A percentile compares a stretch with the other conserved stretches of the same genome.
Conservation (phyloP, 2,329 filamentous ascomycete genomes). For the Sporothrix mexicana region DNA sequence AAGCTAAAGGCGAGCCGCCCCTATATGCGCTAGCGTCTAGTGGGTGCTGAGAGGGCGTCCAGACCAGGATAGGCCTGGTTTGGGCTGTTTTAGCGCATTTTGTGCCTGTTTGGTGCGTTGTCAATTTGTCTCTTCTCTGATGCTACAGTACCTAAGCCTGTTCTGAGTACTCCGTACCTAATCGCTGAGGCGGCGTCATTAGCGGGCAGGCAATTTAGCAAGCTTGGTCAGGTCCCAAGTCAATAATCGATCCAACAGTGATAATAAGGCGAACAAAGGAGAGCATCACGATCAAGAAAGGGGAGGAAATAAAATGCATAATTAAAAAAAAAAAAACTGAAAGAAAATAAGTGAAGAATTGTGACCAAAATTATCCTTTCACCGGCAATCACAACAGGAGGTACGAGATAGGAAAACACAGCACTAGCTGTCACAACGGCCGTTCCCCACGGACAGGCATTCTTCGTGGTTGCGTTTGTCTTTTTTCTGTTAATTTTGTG, state of each 20-base stretch:
- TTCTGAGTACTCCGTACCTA: too few relatives aligned
- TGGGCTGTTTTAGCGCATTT: slow-evolving; percentile 2
- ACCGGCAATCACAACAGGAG: not conserved
- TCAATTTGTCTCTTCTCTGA: too few relatives aligned
- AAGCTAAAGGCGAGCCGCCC: not conserved
- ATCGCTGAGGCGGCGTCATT: not conserved
- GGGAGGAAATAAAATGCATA: not conserved
- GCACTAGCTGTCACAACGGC: not conserved
- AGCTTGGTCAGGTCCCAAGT: slow-evolving; percentile 15
- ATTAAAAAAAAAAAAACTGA: not conserved
- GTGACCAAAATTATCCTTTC: not conserved
- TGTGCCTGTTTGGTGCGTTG: not conserved
- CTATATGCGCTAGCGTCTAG: slow-evolving; percentile 15
- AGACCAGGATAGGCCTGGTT: not conserved
- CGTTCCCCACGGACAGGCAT: slow-evolving; percentile 16
- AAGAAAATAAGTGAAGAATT: not conserved
- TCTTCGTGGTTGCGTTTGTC: not conserved
- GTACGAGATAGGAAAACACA: not conserved
- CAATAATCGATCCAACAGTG: too few relatives aligned
- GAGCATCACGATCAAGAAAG: not conserved
- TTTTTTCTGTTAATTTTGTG: not conserved
- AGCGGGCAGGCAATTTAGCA: not conserved
- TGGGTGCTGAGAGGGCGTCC: slow-evolving; percentile 4
- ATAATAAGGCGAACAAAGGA: not conserved
- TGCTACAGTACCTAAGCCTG: too few relatives aligned